phyloP scores from a whole-genome alignment of 805 yeast genomes.

The Candida krabiensis region DNA sequence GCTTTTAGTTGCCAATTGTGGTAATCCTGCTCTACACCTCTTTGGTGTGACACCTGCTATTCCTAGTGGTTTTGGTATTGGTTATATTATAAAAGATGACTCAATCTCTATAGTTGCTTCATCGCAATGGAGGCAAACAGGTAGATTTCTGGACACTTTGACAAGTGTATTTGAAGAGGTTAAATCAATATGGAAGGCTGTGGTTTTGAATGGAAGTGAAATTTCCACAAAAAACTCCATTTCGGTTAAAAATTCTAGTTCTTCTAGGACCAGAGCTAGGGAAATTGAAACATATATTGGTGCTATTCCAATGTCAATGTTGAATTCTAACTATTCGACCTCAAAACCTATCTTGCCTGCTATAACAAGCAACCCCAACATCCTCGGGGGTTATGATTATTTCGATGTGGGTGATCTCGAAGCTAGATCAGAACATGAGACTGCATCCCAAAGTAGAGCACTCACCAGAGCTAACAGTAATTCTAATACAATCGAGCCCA shows the following conservation, averaged over 20 bases:
- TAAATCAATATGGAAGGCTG: slow-evolving; percentile 34
- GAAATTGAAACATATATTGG: slow-evolving; percentile 28
- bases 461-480: slow-evolving; percentile 29
- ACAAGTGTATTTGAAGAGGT: slow-evolving; percentile 50
- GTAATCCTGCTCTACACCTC: slow-evolving; percentile 56
- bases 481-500: slow-evolving; percentile 15
- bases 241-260: slow-evolving; percentile 9
- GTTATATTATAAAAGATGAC: slow-evolving; percentile 54
- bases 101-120: slow-evolving; percentile 50
- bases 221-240: slow-evolving; percentile 4
- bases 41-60: slow-evolving; percentile 63
- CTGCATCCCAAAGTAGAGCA: slow-evolving; percentile 27
- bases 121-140: slow-evolving; percentile 61
- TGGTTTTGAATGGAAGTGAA: slow-evolving; percentile 10
- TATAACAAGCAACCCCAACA: slow-evolving; percentile 26
- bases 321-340: slow-evolving; percentile 29
- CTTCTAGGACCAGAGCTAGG: too few relatives aligned
- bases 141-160: slow-evolving; percentile 52
- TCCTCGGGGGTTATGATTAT: slow-evolving; percentile 61
- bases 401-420: slow-evolving; percentile 58
- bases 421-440: slow-evolving; percentile 39
- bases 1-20: slow-evolving; percentile 51
- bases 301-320: slow-evolving; percentile 34
- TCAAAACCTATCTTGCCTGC: slow-evolving; percentile 5
- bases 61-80: slow-evolving; percentile 59